Evolutionary conservation across 306 rosid genomes (phyloP).

Genomic region (Inga leiocalycina): DNA sequence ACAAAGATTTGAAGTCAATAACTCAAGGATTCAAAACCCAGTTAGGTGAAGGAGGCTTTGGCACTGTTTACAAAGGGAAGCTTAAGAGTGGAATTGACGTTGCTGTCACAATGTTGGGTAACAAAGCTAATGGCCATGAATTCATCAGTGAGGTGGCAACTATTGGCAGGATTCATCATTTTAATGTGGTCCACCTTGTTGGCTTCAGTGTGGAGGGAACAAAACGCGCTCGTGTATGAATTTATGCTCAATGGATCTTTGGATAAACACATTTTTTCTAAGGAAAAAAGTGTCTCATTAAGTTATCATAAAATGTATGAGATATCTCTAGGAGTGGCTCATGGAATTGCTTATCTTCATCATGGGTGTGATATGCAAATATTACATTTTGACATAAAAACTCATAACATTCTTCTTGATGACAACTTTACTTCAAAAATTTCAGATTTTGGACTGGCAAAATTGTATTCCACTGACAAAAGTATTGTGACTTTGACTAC

Average conservation of each 20-base stretch:
- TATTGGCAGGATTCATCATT: not conserved
- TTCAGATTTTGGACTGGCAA: not conserved
- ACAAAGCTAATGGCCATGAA: not conserved
- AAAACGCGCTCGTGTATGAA: not conserved
- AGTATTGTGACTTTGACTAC: not conserved
- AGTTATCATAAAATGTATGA: not conserved
- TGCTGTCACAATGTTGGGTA: not conserved
- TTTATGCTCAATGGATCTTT: not conserved
- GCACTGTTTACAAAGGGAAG: not conserved
- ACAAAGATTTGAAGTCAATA: too few relatives aligned
- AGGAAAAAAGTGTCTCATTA: not conserved
- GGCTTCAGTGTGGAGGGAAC: not conserved
- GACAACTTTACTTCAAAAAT: not conserved
- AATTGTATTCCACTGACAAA: not conserved
- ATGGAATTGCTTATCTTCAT: not conserved
- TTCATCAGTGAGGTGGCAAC: not conserved
- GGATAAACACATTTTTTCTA: not conserved
- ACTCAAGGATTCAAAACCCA: not conserved
- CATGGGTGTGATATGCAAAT: not conserved
- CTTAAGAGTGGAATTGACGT: not conserved
- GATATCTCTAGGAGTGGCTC: not conserved
- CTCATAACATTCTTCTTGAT: not conserved
- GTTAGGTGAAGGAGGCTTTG: not conserved
- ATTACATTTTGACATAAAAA: not conserved
- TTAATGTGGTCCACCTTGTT: not conserved